Conservation (phyloP, 345 rosid genomes). For the Acer campestre region DNA sequence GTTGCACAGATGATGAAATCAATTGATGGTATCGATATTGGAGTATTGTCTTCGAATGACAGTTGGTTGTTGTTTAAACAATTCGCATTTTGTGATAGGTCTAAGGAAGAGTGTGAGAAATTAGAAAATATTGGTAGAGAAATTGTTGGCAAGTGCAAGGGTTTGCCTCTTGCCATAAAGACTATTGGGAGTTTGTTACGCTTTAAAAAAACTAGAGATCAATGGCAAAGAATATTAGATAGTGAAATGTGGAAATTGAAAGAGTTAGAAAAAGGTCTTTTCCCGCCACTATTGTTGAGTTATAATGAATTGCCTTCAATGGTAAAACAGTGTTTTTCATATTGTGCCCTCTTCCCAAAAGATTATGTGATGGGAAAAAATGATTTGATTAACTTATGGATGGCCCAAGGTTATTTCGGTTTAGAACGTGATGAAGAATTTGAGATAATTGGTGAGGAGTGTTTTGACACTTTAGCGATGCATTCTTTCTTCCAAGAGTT, state of each 20-base stretch:
- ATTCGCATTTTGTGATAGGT: background rate
- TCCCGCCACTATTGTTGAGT: background rate
- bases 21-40: background rate
- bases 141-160: conserved; percentile 27
- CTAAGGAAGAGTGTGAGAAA: background rate
- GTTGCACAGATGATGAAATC: background rate
- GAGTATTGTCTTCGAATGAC: background rate
- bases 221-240: background rate
- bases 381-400: background rate
- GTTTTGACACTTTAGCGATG: background rate
- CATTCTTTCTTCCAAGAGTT: background rate
- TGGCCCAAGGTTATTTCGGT: background rate
- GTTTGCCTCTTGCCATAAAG: conserved; percentile 27
- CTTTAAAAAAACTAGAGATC: background rate
- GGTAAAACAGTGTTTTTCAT: background rate
- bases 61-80: background rate
- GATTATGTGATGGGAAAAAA: background rate
- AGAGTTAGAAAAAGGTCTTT: background rate
- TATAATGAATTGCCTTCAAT: background rate
- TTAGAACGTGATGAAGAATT: too few species aligned
- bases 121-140: conserved; percentile 7
- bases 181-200: background rate
- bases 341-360: background rate
- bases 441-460: background rate
- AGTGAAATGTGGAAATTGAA: background rate